These are phyloP conservation scores for Crucihimalaya himalaica DNA, from an alignment of 345 rosid genomes.

Conservation along the genomic window DNA sequence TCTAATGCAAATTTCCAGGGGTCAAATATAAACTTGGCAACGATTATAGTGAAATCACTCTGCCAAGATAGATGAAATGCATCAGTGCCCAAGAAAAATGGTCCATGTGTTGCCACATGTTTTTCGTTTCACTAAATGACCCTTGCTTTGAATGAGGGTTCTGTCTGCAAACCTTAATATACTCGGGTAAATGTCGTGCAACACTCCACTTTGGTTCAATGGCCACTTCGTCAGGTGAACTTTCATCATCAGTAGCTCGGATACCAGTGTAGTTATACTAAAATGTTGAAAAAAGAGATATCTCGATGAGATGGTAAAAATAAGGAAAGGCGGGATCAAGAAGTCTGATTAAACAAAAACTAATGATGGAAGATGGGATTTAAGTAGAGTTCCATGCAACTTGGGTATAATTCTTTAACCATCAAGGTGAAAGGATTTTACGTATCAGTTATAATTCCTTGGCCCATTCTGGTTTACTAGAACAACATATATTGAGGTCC, in stretches of 20 bases:
- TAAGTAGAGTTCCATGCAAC: conserved; percentile 17
- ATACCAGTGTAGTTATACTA: conserved; percentile 91
- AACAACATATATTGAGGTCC: conserved; percentile 17
- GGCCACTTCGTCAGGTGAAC: conserved; percentile 57
- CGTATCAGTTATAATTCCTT: conserved; percentile 7
- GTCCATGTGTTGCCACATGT: conserved; percentile 16
- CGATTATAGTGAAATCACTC: conserved; percentile 78
- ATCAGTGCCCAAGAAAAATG: conserved; percentile 22
- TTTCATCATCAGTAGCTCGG: conserved; percentile 61
- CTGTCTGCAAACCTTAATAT: conserved; percentile 61
- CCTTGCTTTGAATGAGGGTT: conserved; percentile 11
- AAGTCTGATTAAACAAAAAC: conserved; percentile 14
- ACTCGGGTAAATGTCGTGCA: conserved; percentile 75
- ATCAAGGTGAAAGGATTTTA: conserved; percentile 11
- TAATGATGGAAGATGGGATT: neutral
- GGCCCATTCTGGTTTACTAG: conserved; percentile 14
- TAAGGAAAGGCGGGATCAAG: conserved; percentile 4
- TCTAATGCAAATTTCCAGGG: conserved; percentile 84
- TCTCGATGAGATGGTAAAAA: neutral
- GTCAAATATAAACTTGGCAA: conserved; percentile 81
- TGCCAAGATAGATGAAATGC: conserved; percentile 46
- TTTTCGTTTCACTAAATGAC: neutral
- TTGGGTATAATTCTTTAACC: conserved; percentile 7
- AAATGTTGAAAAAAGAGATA: conserved; percentile 25
- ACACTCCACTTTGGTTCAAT: conserved; percentile 90